These are phyloP conservation scores for Kwoniella sp. DNA, from an alignment of 768 basidiomycete genomes.

Conservation along the genomic window DNA sequence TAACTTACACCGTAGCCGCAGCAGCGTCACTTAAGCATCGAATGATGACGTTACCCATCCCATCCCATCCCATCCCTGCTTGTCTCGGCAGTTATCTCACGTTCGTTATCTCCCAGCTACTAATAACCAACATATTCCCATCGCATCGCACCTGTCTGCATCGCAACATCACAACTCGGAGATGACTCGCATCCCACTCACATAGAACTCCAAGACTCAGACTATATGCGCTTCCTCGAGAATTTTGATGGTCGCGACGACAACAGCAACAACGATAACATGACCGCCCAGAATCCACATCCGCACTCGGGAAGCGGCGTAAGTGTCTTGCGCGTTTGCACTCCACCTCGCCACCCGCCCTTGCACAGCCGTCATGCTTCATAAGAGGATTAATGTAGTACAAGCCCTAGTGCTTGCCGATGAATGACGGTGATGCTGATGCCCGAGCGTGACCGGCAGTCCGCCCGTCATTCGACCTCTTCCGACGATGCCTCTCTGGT, in stretches of 20 bases:
- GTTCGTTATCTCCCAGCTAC: too few species aligned
- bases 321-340: not conserved
- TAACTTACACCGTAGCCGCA: too few species aligned
- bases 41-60: too few species aligned
- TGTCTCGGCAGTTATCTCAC: too few species aligned
- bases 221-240: constrained; percentile 1
- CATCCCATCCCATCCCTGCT: too few species aligned
- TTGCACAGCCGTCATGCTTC: not conserved
- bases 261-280: not conserved
- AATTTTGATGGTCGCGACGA: not conserved
- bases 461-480: constrained; percentile 1
- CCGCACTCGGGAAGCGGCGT: not conserved
- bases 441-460: not conserved
- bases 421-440: not conserved
- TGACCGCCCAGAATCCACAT: not conserved
- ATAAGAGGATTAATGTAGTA: too few species aligned
- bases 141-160: too few species aligned
- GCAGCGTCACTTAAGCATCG: too few species aligned
- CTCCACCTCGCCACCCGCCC: not conserved
- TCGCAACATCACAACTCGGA: too few species aligned
- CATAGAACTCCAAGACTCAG: not conserved
- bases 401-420: not conserved
- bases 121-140: too few species aligned
- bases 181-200: too few species aligned
- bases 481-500: not conserved